A percentile compares a stretch with the other conserved stretches of the same genome.
These are phyloP conservation scores for Acacia pycnantha DNA, from an alignment of 331 rosid species.

Conservation along the genomic window DNA sequence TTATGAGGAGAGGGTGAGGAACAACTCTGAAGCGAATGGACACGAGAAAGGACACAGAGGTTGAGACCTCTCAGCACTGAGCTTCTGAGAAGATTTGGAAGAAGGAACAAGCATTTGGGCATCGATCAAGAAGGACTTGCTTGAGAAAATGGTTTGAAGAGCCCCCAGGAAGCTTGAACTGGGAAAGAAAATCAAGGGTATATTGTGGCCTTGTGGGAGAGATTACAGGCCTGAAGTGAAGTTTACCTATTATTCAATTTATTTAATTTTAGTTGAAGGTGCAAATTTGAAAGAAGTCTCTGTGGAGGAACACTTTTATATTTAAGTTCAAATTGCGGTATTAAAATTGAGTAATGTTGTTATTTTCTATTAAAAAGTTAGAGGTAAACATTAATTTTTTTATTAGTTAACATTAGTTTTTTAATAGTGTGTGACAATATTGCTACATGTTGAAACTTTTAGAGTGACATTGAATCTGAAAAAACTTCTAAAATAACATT, in stretches of 20 bases:
- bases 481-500: too few species aligned
- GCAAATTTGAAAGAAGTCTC: too few species aligned
- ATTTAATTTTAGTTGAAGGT: too few species aligned
- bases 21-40: conserved; percentile 19
- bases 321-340: too few species aligned
- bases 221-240: background rate
- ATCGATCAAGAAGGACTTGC: conserved; percentile 28
- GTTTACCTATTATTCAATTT: background rate
- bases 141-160: background rate
- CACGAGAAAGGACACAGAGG: conserved; percentile 20
- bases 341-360: too few species aligned
- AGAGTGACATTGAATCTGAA: too few species aligned
- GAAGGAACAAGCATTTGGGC: conserved; percentile 54
- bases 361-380: fast-evolving
- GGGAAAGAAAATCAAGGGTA: background rate
- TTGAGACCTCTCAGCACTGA: conserved; percentile 26
- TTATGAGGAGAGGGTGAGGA: conserved; percentile 17
- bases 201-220: conserved; percentile 26
- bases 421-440: too few species aligned
- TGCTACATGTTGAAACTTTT: too few species aligned
- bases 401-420: too few species aligned
- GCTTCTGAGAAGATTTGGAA: conserved; percentile 35
- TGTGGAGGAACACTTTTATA: too few species aligned
- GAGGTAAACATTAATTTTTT: too few species aligned
- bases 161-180: background rate